Conservation (phyloP, 2,329 filamentous ascomycete species). For the Dothidotthia symphoricarpi region DNA sequence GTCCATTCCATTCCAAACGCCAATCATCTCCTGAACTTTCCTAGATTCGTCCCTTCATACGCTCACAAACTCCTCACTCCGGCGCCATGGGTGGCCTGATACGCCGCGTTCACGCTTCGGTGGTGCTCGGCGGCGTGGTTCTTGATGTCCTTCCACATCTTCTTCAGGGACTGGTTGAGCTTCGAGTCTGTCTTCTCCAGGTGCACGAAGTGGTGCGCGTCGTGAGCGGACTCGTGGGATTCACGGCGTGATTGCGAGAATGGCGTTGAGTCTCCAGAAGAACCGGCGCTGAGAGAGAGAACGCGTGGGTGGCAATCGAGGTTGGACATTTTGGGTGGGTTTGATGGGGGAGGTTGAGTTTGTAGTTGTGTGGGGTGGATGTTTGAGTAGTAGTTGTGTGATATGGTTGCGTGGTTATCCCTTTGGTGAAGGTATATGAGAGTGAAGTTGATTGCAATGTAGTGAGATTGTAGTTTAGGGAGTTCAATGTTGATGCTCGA, state of each 20-base stretch:
- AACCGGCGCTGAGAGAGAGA: slow-evolving; percentile 15
- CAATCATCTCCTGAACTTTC: too few species aligned
- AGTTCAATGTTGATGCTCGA: slow-evolving; percentile 6
- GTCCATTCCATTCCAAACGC: too few species aligned
- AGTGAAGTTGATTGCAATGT: background rate
- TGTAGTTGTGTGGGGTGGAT: background rate
- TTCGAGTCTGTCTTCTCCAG: slow-evolving; percentile 18
- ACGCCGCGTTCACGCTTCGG: slow-evolving; percentile 30
- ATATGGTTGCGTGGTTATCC: background rate
- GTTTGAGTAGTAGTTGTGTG: slow-evolving; percentile 6
- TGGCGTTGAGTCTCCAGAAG: slow-evolving; percentile 11
- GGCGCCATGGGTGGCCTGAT: slow-evolving; percentile 24
- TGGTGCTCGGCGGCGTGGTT: slow-evolving; percentile 30
- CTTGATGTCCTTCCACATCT: slow-evolving; percentile 32
- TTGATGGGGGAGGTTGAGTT: too few species aligned
- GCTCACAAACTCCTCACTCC: slow-evolving; percentile 1
- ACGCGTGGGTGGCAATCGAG: slow-evolving; percentile 23
- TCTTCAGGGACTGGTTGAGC: slow-evolving; percentile 25
- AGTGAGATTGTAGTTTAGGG: background rate
- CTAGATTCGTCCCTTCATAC: background rate
- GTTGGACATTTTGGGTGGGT: slow-evolving; percentile 19
- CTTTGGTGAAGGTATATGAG: background rate
- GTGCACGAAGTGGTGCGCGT: slow-evolving; percentile 23
- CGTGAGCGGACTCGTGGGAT: slow-evolving; percentile 22
- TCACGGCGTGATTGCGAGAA: slow-evolving; percentile 14